These are phyloP conservation scores for Rossbeevera mucosa DNA, from an alignment of 768 basidiomycete genomes.

Conservation along the genomic window DNA sequence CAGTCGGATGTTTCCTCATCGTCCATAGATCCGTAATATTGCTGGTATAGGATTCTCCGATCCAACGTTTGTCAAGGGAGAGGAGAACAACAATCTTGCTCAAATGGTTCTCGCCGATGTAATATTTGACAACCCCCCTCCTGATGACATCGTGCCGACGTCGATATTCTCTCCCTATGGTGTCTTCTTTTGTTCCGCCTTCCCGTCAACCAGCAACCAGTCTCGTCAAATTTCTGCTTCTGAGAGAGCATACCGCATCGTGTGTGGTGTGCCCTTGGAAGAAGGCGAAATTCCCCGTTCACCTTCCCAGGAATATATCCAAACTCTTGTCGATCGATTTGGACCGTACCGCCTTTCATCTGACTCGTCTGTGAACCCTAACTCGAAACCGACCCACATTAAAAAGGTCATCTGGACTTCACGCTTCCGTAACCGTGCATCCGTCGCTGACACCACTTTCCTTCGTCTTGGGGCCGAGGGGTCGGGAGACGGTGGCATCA, in stretches of 20 bases:
- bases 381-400: conserved; percentile 28
- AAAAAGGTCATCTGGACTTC: conserved; percentile 40
- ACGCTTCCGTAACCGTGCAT: conserved; percentile 42
- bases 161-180: conserved; percentile 26
- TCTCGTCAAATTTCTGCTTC: conserved; percentile 1
- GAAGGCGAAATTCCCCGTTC: conserved; percentile 34
- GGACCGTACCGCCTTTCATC: conserved; percentile 34
- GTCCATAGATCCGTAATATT: conserved; percentile 37
- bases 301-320: conserved; percentile 40
- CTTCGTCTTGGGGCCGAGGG: conserved; percentile 22
- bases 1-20: background rate
- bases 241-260: conserved; percentile 36
- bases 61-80: conserved; percentile 31
- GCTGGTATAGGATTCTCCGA: conserved; percentile 42
- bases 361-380: conserved; percentile 31
- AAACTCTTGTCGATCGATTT: conserved; percentile 38
- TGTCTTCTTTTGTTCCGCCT: conserved; percentile 31
- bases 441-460: conserved; percentile 39
- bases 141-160: conserved; percentile 3
- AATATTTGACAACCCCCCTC: conserved; percentile 29
- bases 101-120: conserved; percentile 49
- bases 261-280: conserved; percentile 33
- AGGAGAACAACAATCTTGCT: conserved; percentile 25
- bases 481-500: conserved; percentile 8
- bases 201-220: conserved; percentile 30